Base-by-base conservation (phyloP, 2,329 filamentous ascomycete species). In the Calonectria montana region DNA sequence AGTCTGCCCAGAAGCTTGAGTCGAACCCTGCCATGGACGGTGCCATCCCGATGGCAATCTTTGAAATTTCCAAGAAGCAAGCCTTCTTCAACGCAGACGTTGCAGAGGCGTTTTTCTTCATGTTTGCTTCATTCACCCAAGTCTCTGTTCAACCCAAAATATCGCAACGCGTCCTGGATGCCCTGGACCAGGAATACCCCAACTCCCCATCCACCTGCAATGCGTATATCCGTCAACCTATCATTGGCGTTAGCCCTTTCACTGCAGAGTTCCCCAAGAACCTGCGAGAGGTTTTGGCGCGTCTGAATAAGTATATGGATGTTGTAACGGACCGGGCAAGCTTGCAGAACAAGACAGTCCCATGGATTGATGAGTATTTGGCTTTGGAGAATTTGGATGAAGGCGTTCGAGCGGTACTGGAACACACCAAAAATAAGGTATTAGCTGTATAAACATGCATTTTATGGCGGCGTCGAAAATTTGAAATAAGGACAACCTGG, bases 41-140 rank as follows among this genome's bases (percentile, higher is more conserved):
- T n/a, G 97, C 95, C 18, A 98, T 99, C 76, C 96, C 97, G 2
- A 90, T 95, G 68, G 95, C 96, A 45, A 94, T 99, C 59, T 98
- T 98, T 80, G 95, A 98, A 79, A 91, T 94, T 25, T 93, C 95
- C 7, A 91, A 92, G 85, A 94, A 93, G 82, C 92, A 98, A 78
- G 90, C 93, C 65, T 91, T 94, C 75, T 91, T 92, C 81, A 90
- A 89, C 71, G 84, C 91, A 2, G 85, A 87, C 1, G 88, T 95
- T 8, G 94, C 91, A 3, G 91, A 93, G 78, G 85, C 89, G 25
- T 98, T 98, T 84, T 98, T 97, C 83, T 87, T 93, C 78, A 89
- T 97, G 84, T 93, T 97, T 75, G 87, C 91, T 2, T 86, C 88
- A 7, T 98, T 97, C 82, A 86, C 88, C 23, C 85, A 90, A 47